phyloP scores from a whole-genome alignment of 306 rosid genomes.

The Trifolium dubium region DNA sequence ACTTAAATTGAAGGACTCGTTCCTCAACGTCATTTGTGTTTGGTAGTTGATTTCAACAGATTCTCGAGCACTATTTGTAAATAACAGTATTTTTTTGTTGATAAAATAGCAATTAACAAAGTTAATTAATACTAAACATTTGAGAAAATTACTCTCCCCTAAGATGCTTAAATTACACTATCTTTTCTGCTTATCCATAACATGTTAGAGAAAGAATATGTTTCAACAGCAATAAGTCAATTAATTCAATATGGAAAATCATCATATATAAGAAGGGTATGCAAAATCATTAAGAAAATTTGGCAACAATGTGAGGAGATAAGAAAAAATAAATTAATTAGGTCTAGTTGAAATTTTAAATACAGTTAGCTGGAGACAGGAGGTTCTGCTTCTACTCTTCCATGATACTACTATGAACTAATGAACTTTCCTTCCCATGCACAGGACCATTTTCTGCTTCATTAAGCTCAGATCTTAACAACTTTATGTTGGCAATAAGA shows the following conservation, averaged over 20 bases:
- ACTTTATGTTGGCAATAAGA: constrained; percentile 55
- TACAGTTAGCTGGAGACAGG: constrained; percentile 7
- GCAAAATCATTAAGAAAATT: constrained; percentile 22
- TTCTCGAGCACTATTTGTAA: neutral
- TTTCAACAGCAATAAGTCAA: neutral
- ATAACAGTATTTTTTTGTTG: neutral
- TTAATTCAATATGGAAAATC: constrained; percentile 30
- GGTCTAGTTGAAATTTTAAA: constrained; percentile 3
- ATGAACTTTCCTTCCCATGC: constrained; percentile 21
- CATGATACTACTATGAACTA: constrained; percentile 34
- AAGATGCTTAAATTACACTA: too few species aligned
- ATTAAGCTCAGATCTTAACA: constrained; percentile 48
- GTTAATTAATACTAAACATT: neutral
- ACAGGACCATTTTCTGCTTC: constrained; percentile 38
- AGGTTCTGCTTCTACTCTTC: constrained; percentile 28
- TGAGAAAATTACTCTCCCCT: too few species aligned
- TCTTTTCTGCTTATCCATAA: too few species aligned
- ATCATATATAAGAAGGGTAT: neutral
- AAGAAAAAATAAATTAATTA: constrained; percentile 30
- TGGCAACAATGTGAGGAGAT: constrained; percentile 5
- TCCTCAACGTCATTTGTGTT: neutral
- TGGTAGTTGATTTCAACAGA: neutral
- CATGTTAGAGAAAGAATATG: neutral
- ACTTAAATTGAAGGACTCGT: neutral
- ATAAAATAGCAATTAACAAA: neutral